A percentile compares a stretch with the other conserved stretches of the same genome.
Conservation (phyloP, 345 rosid genomes). For the Pistacia integerrima region DNA sequence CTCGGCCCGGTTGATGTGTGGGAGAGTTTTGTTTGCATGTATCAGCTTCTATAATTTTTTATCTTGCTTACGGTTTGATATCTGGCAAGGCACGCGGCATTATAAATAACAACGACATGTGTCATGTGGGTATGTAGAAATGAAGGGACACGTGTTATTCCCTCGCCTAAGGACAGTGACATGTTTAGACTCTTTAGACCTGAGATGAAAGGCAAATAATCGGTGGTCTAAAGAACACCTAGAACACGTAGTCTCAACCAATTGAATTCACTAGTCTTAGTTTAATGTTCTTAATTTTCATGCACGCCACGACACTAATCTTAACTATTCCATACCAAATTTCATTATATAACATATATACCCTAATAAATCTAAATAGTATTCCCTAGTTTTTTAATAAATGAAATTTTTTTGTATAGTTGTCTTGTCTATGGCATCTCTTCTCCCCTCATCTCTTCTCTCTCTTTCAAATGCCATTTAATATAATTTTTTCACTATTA, state of each 20-base stretch:
- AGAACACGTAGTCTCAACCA: conserved; percentile 4
- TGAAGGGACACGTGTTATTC: conserved; percentile 10
- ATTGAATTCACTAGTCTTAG: not conserved
- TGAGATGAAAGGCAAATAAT: not conserved
- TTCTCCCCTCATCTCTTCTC: no score
- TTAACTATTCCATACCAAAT: no score
- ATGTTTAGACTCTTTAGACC: not conserved
- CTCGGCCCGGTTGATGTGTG: not conserved
- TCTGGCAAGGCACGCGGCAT: not conserved
- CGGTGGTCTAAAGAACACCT: not conserved
- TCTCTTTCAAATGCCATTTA: no score
- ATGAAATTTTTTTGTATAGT: no score
- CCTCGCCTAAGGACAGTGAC: not conserved
- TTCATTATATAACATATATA: no score
- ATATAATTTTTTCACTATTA: no score
- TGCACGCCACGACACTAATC: no score
- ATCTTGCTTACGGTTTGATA: not conserved
- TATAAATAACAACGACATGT: not conserved
- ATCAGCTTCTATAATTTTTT: not conserved
- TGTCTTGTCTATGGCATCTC: no score
- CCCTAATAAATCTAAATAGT: no score
- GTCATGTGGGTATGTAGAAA: not conserved
- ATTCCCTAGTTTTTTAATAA: no score
- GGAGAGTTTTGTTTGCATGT: not conserved
- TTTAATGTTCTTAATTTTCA: not conserved